Conservation (phyloP, 306 rosid species). For the Cicer bijugum region DNA sequence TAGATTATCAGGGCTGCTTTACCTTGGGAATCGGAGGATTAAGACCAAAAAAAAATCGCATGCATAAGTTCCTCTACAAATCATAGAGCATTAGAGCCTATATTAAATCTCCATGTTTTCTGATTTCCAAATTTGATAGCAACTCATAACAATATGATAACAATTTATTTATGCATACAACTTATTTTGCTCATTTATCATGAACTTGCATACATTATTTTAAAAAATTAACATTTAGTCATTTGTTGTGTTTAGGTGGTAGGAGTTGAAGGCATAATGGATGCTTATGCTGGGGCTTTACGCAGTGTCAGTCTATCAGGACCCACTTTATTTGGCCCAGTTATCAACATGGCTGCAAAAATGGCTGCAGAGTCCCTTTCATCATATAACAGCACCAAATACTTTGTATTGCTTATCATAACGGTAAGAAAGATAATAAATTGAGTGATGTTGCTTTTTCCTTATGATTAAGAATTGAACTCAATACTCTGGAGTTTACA, state of each 20-base stretch:
- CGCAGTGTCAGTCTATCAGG: conserved; percentile 66
- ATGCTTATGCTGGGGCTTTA: conserved; percentile 68
- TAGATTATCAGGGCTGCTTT: no score
- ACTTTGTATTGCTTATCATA: conserved; percentile 74
- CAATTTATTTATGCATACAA: no score
- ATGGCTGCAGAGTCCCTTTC: conserved; percentile 65
- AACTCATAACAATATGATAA: no score
- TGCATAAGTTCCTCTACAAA: no score
- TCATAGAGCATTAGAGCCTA: no score
- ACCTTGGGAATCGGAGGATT: no score
- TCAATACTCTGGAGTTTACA: no score
- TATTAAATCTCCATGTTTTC: no score
- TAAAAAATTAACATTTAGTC: neutral
- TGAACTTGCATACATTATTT: neutral
- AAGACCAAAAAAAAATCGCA: no score
- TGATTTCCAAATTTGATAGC: no score
- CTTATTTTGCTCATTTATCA: neutral
- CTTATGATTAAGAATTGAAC: neutral
- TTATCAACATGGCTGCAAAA: conserved; percentile 72
- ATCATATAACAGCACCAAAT: conserved; percentile 48
- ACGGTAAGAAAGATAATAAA: conserved; percentile 56
- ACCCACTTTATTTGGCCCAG: conserved; percentile 87
- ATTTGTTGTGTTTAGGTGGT: conserved; percentile 57
- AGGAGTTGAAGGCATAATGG: conserved; percentile 88
- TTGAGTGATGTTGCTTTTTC: conserved; percentile 8